Percentiles rank a stretch among this genome's conserved stretches.
phyloP scores from a whole-genome alignment of 2,329 filamentous ascomycete genomes.

The Xylaria hypoxylon region DNA sequence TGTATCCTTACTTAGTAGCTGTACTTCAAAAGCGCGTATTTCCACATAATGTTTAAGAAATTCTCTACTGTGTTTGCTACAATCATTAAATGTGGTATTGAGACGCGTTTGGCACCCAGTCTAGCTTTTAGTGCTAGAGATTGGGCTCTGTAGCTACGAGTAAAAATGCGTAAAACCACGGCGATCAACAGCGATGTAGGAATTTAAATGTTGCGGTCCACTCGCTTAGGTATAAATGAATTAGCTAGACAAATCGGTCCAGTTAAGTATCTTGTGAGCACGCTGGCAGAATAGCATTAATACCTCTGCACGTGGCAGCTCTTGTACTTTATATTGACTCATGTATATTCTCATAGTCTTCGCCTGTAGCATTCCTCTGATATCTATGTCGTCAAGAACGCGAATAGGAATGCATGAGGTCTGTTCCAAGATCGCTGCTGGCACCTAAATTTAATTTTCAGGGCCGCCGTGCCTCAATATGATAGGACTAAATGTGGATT shows the following conservation, averaged over 20 bases:
- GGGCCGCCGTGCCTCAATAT: not conserved
- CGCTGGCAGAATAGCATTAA: constrained; percentile 9
- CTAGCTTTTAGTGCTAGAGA: not conserved
- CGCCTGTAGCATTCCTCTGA: constrained; percentile 25
- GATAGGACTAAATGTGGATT: not conserved
- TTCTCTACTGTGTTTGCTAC: not conserved
- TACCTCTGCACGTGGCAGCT: constrained; percentile 5
- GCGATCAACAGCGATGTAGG: not conserved
- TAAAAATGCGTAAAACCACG: not conserved
- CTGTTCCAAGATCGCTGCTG: constrained; percentile 12
- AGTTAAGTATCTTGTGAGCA: constrained; percentile 11
- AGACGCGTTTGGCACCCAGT: not conserved
- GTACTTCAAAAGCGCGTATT: not conserved
- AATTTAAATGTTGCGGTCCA: not conserved
- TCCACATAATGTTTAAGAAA: not conserved
- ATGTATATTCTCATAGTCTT: constrained; percentile 28
- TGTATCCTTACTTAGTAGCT: too few species aligned
- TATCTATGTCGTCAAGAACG: constrained; percentile 24
- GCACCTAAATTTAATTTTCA: not conserved
- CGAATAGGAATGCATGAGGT: constrained; percentile 19
- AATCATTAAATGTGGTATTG: not conserved
- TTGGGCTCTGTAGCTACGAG: not conserved
- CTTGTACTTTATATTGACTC: constrained; percentile 12
- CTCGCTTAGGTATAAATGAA: not conserved
- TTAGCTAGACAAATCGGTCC: not conserved